Base-by-base conservation (phyloP, 495 filamentous ascomycete genomes). In the Penicillium chermesinum region DNA sequence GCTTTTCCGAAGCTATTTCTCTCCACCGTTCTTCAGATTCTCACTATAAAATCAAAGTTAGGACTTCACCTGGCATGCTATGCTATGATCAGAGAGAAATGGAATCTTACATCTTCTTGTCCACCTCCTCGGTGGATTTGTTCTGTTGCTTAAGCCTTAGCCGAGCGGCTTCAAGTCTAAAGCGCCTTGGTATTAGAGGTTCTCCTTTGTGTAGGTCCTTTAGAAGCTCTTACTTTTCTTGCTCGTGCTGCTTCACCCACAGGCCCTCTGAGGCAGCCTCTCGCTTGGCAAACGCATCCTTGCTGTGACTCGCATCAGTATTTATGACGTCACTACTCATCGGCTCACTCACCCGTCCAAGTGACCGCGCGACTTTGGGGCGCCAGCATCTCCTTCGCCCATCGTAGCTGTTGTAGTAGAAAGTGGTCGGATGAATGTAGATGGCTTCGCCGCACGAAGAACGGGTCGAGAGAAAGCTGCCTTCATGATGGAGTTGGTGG, bases 231-330 rank as follows among this genome's bases (percentile, higher is more conserved):
- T 52, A 82, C 84, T 94, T 94, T 64, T 83, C 77, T 71, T 78
- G 75, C 80, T 96, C 91, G 44, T 82, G 78, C 70, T 84, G 67
- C 44, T 75, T 70, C 67, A 96, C 85, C 65, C 84, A 83, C 59
- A 76, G 78, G 55, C 86, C 83, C 71, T 96, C 91, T 57, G 71
- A 73, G 38, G 90, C 91, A 47, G 80, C 80, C 71, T 96, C 91
- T 60, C 91, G 88, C 60, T 81, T 81, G 57, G 83, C 82, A 76
- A 95, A 96, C 48, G 86, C 79, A 59, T 95, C 91, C 47, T 89
- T 90, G 21, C 60, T 63, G 36, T 17, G 49, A 14, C 13, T 25
- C 13, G 40, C 22, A 25, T 30, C 15, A 10, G 25, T 35, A 8
- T 38, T 41, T 49, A 42, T 56, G 58, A 63, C 57, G 51, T 64